Evolutionary conservation across 371 early-diverging fungal species (phyloP), one percentile per base, ranked within the genome.

Genomic region (Mucor sp.): DNA sequence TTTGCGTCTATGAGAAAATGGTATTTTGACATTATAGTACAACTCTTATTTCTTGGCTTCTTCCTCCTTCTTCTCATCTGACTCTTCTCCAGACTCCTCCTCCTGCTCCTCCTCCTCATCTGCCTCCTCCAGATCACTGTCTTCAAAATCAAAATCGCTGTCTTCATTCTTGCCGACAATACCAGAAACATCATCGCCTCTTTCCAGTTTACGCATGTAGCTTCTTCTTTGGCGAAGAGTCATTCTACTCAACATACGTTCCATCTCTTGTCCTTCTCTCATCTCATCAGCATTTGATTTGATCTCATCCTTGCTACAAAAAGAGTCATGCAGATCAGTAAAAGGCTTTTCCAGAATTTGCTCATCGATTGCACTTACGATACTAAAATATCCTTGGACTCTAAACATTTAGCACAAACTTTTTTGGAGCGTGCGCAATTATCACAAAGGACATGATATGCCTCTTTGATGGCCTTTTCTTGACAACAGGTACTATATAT

Each of bases 371-470:
- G 39, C 47, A 48, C 71, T 69, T 82, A 85, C 85, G 74, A 76
- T 39, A 80, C 78, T 39, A 91, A 73, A 48, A 96, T 92, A 53
- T 94, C 90, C 37, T 86, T 82, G 14, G 78, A 74, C 73, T 93
- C 89, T 68, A 89, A 82, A 78, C 98, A 99, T 77, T 98, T 98
- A 11, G 97, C 98, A 68, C 98, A 99, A 28, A 95, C 95, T 53
- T 87, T 85, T 76, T 90, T 92, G 12, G 73, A 75, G 50, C 70
- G 67, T 2, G 97, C 95, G 70, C 99, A 99, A 48, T 84, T 85
- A 72, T 90, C 85, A 82, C 99, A 99, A 14, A 97, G 77, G 23
- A 96, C 91, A 81, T 98, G 99, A 82, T 99, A 99, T 6, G 98
- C 97, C 67, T 96, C 95, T 68, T 87, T 93, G 69, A 99, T 88